Percentiles rank a stretch among this genome's conserved stretches.
Conservation (phyloP, 1,139 yeast genomes). For the Debaryomycetaceae sp. region DNA sequence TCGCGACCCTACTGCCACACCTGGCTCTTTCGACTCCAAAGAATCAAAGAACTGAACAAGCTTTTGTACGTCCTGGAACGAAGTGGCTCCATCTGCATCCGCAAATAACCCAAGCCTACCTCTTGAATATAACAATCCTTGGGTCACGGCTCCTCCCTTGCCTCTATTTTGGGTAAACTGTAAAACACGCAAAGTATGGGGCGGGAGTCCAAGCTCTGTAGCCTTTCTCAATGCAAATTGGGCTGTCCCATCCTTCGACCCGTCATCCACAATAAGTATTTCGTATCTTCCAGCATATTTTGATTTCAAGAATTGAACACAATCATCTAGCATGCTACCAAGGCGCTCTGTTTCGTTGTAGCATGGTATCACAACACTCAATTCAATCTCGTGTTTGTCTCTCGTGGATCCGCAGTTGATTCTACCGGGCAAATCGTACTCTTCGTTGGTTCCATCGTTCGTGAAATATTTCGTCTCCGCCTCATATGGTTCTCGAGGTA, state of each 20-base stretch:
- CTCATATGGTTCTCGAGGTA: conserved; percentile 54
- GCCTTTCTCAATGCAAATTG: conserved; percentile 71
- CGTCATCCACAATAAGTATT: conserved; percentile 86
- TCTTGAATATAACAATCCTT: conserved; percentile 74
- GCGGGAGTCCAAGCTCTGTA: conserved; percentile 39
- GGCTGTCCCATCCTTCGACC: conserved; percentile 78
- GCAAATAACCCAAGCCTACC: conserved; percentile 83
- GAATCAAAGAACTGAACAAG: conserved; percentile 42
- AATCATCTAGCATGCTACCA: conserved; percentile 72
- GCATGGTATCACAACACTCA: conserved; percentile 87
- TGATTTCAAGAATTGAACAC: conserved; percentile 52
- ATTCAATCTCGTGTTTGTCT: conserved; percentile 31
- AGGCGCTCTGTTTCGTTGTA: conserved; percentile 80
- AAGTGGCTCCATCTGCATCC: conserved; percentile 97
- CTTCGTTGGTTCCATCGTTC: conserved; percentile 22
- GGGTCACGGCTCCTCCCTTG: conserved; percentile 97
- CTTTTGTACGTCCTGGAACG: conserved; percentile 63
- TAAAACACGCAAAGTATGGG: conserved; percentile 67
- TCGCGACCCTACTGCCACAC: conserved; percentile 84
- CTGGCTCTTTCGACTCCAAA: conserved; percentile 34
- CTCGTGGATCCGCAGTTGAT: conserved; percentile 27
- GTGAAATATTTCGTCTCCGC: conserved; percentile 51
- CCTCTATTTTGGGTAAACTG: conserved; percentile 76
- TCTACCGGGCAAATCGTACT: conserved; percentile 27
- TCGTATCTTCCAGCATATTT: conserved; percentile 51